phyloP scores from a whole-genome alignment of 306 rosid genomes.

The Cucurbita argyrosperma region DNA sequence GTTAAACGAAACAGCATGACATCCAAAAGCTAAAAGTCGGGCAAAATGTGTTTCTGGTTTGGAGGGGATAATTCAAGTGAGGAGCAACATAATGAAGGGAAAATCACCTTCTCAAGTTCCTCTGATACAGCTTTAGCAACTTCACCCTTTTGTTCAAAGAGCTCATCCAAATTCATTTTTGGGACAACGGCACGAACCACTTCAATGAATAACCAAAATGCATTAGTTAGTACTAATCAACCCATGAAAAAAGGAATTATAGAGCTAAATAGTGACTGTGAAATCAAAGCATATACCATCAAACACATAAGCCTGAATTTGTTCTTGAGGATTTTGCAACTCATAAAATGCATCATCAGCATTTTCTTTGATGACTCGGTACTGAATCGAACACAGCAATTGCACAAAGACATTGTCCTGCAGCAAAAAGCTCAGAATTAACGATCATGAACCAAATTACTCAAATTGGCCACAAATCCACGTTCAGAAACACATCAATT shows the following conservation, averaged over 20 bases:
- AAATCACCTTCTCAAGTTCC: conserved; percentile 81
- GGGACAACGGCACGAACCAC: conserved; percentile 92
- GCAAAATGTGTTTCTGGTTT: neutral
- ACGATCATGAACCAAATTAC: neutral
- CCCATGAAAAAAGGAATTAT: neutral
- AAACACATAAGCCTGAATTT: conserved; percentile 90
- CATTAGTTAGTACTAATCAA: neutral
- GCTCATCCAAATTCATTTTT: conserved; percentile 67
- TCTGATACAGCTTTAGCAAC: conserved; percentile 77
- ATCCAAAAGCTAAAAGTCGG: neutral
- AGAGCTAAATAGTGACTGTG: neutral
- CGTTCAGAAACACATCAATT: neutral
- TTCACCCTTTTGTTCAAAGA: conserved; percentile 95
- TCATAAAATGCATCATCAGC: conserved; percentile 99
- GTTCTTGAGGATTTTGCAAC: conserved; percentile 82
- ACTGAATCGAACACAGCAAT: conserved; percentile 81
- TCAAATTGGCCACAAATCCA: neutral
- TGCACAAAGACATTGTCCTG: conserved; percentile 96
- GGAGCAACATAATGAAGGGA: neutral
- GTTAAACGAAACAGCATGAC: neutral
- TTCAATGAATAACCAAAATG: conserved; percentile 10
- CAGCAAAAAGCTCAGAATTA: neutral
- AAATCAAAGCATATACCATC: conserved; percentile 41
- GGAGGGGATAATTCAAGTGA: neutral
- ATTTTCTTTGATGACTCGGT: conserved; percentile 52